These are phyloP conservation scores for Neopestalotiopsis sp. DNA, from an alignment of 2,329 filamentous ascomycete species.

Conservation along the genomic window DNA sequence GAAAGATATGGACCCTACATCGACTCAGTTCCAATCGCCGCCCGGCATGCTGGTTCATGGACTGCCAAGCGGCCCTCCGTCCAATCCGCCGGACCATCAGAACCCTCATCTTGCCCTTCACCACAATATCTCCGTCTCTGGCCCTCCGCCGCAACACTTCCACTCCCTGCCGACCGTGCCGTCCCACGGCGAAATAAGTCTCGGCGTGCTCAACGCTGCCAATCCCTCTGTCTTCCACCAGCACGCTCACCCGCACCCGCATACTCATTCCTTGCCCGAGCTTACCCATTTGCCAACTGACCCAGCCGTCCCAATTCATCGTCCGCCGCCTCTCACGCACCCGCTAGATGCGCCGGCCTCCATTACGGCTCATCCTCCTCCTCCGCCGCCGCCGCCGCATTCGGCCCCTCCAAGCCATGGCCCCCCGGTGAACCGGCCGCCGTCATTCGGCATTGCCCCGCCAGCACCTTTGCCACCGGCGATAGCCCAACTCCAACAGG, in stretches of 20 bases:
- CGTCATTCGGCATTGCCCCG: constrained; percentile 55
- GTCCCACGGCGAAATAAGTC: constrained; percentile 42
- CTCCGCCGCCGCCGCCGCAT: constrained; percentile 43
- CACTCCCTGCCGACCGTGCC: constrained; percentile 33
- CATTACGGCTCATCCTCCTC: constrained; percentile 34
- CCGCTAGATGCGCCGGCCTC: constrained; percentile 24
- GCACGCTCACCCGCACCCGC: constrained; percentile 12
- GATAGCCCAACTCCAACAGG: constrained; percentile 41
- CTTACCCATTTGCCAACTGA: constrained; percentile 23
- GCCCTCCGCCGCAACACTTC: constrained; percentile 23
- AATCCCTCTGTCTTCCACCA: constrained; percentile 41
- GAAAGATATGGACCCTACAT: constrained; percentile 22
- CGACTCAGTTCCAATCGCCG: constrained; percentile 20
- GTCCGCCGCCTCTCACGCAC: constrained; percentile 29
- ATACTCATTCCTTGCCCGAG: constrained; percentile 30
- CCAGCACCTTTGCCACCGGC: constrained; percentile 38
- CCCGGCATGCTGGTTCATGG: constrained; percentile 16
- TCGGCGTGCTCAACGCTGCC: constrained; percentile 46
- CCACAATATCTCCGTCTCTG: constrained; percentile 19
- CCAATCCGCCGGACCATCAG: constrained; percentile 20
- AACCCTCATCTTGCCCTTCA: constrained; percentile 37
- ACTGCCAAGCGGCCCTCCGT: not conserved
- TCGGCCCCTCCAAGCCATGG: constrained; percentile 33
- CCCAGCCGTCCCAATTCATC: constrained; percentile 27
- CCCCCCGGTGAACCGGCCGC: constrained; percentile 25